Evolutionary conservation across 345 rosid genomes (phyloP).

Genomic region (Brassica nigra): DNA sequence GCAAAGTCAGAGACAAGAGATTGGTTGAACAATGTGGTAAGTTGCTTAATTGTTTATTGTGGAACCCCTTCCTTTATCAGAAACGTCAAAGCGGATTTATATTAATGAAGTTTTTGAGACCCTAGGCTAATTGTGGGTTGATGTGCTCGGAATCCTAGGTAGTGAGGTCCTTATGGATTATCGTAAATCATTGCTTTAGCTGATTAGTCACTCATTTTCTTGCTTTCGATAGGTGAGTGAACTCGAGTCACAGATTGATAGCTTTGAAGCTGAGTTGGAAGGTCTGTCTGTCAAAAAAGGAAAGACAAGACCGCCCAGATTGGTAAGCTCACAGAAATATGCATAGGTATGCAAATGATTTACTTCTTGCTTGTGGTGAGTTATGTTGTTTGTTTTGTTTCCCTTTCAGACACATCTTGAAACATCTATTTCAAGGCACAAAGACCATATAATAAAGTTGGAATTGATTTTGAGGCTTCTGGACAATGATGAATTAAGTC

Average conservation of each 20-base stretch:
- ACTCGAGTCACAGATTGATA: slow-evolving; percentile 94
- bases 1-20: slow-evolving; percentile 98
- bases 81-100: not conserved
- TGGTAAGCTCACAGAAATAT: slow-evolving; percentile 57
- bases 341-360: slow-evolving; percentile 14
- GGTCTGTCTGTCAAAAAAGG: slow-evolving; percentile 98
- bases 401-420: slow-evolving; percentile 80
- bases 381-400: slow-evolving; percentile 29
- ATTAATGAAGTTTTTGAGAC: not conserved
- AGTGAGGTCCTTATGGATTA: slow-evolving; percentile 5
- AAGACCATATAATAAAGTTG: slow-evolving; percentile 92
- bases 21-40: slow-evolving; percentile 97
- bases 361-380: not conserved
- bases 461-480: slow-evolving; percentile 91
- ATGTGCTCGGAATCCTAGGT: slow-evolving; percentile 3
- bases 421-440: slow-evolving; percentile 91
- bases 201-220: slow-evolving; percentile 1
- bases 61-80: not conserved
- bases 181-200: slow-evolving; percentile 5
- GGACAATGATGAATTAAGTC: slow-evolving; percentile 98
- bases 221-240: slow-evolving; percentile 73
- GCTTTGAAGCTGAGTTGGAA: slow-evolving; percentile 94
- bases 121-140: not conserved
- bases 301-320: slow-evolving; percentile 92
- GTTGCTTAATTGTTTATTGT: slow-evolving; percentile 18